Percentiles rank a stretch among this genome's conserved stretches.
These are phyloP conservation scores for Selaginella tamariscina DNA, from an alignment of 75 land plant genomes.

Conservation along the genomic window DNA sequence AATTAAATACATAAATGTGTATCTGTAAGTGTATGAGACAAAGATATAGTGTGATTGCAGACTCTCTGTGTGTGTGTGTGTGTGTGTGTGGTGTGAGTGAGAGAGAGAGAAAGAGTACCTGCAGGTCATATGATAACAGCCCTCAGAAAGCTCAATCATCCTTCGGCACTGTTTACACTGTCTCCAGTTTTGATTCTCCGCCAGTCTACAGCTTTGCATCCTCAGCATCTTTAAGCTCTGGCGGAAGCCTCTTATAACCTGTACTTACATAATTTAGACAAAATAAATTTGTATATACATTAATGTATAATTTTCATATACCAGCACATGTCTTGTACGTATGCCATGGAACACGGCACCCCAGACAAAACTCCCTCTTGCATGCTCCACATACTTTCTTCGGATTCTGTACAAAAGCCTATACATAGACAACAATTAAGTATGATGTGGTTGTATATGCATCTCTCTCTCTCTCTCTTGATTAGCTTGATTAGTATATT, in stretches of 20 bases:
- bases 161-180: slow-evolving; percentile 78
- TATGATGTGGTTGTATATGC: too few species aligned
- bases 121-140: slow-evolving; percentile 96
- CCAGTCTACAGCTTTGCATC: slow-evolving; percentile 63
- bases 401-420: slow-evolving; percentile 13
- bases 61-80: too few species aligned
- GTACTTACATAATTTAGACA: too few species aligned
- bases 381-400: slow-evolving; percentile 51
- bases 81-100: too few species aligned
- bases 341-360: slow-evolving; percentile 94
- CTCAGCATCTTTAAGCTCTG: slow-evolving; percentile 23
- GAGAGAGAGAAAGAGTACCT: slow-evolving; percentile 29
- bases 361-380: slow-evolving; percentile 48
- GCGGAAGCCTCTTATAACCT: slow-evolving; percentile 42
- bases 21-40: too few species aligned
- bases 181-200: slow-evolving; percentile 47
- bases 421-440: too few species aligned
- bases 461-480: too few species aligned
- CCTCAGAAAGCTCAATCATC: slow-evolving; percentile 91
- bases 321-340: slow-evolving; percentile 37
- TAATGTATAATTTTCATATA: too few species aligned
- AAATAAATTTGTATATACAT: too few species aligned
- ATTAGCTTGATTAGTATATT: too few species aligned
- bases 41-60: too few species aligned
- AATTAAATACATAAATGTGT: background rate